Conservation (phyloP, 2,329 filamentous ascomycete genomes). For the Phyllosticta citriasiana region DNA sequence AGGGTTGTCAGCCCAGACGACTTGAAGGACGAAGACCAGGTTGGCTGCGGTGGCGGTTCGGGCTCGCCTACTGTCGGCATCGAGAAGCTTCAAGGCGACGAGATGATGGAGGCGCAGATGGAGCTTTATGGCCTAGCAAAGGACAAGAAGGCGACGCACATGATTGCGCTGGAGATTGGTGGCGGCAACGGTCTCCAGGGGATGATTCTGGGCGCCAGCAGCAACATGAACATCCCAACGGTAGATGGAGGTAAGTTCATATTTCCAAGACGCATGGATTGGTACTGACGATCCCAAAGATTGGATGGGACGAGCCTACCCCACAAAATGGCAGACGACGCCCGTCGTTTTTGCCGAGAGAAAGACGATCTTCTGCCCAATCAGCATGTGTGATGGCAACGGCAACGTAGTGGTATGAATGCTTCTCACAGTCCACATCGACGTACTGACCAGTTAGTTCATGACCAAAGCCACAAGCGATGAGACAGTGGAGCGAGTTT, state of each 20-base stretch:
- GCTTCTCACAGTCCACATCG: not conserved
- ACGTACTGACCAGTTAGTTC: constrained; percentile 12
- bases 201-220: constrained; percentile 27
- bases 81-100: constrained; percentile 28
- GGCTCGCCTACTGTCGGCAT: constrained; percentile 35
- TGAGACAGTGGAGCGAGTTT: constrained; percentile 29
- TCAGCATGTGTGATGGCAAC: constrained; percentile 31
- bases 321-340: constrained; percentile 36
- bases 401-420: constrained; percentile 25
- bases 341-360: constrained; percentile 33
- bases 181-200: constrained; percentile 20
- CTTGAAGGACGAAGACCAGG: constrained; percentile 30
- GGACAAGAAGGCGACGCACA: constrained; percentile 21
- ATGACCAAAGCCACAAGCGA: constrained; percentile 29
- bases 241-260: constrained; percentile 26
- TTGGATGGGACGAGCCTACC: constrained; percentile 40
- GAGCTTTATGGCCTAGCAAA: constrained; percentile 25
- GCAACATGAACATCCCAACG: constrained; percentile 32
- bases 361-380: constrained; percentile 30
- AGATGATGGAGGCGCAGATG: constrained; percentile 26
- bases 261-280: not conserved
- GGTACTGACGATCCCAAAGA: constrained; percentile 17
- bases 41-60: constrained; percentile 36
- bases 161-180: constrained; percentile 8
- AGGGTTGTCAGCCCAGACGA: constrained; percentile 32